phyloP scores from a whole-genome alignment of 306 rosid genomes.

The Citrullus amarus region DNA sequence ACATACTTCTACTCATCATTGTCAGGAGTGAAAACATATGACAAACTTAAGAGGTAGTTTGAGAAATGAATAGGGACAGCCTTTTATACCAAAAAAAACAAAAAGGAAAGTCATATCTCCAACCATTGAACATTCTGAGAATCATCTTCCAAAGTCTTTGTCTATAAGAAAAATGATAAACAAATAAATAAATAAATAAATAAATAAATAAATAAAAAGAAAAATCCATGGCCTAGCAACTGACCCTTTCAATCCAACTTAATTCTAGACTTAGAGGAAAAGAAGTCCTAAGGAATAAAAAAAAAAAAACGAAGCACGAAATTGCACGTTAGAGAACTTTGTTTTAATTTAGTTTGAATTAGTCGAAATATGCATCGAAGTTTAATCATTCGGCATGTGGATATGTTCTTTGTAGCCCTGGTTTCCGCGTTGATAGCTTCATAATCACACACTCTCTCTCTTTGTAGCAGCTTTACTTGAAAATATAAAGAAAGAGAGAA shows the following conservation, averaged over 20 bases:
- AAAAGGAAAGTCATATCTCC: not conserved
- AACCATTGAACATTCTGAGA: not conserved
- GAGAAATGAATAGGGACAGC: not conserved
- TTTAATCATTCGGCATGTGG: not conserved
- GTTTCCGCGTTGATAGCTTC: not conserved
- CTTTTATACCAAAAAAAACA: not conserved
- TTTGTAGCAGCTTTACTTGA: not conserved
- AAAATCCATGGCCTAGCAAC: not conserved
- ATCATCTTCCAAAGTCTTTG: not conserved
- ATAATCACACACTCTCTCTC: not conserved
- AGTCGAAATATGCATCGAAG: not conserved
- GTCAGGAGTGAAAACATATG: not conserved
- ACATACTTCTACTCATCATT: not conserved
- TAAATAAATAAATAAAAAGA: not conserved
- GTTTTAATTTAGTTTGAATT: not conserved
- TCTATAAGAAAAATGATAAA: not conserved
- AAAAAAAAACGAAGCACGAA: not conserved
- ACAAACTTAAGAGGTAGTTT: not conserved
- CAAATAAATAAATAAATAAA: no score
- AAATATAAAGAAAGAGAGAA: not conserved
- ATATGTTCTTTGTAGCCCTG: not conserved
- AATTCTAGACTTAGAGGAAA: not conserved
- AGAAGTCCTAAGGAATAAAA: no score
- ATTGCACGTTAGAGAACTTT: not conserved
- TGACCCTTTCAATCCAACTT: not conserved